phyloP scores from a whole-genome alignment of 1,139 yeast genomes.

The Taphrina betulina region DNA sequence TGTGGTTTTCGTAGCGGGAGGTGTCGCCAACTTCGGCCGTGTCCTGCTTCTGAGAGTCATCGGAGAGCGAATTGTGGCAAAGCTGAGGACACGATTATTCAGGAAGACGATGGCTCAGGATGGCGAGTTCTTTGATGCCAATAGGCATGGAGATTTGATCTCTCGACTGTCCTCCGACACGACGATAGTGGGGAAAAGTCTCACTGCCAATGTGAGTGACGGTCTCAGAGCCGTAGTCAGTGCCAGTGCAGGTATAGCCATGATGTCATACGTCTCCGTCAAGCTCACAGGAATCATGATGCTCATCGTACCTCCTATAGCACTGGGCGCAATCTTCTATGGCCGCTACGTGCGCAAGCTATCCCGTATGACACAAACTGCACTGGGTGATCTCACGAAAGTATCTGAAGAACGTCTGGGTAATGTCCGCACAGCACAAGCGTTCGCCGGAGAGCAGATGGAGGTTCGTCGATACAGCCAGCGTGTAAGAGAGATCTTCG shows the following conservation, averaged over 20 bases:
- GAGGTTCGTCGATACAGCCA: conserved; percentile 60
- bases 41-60: conserved; percentile 67
- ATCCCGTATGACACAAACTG: conserved; percentile 76
- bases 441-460: conserved; percentile 79
- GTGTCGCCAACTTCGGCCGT: conserved; percentile 77
- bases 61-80: conserved; percentile 84
- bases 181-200: conserved; percentile 78
- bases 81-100: conserved; percentile 74
- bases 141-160: conserved; percentile 89
- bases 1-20: conserved; percentile 64
- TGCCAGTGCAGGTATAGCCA: conserved; percentile 74
- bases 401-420: conserved; percentile 89
- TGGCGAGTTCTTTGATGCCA: conserved; percentile 86
- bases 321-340: conserved; percentile 50
- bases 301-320: conserved; percentile 75
- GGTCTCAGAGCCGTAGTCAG: conserved; percentile 79
- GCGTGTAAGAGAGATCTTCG: conserved; percentile 71
- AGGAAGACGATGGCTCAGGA: conserved; percentile 79
- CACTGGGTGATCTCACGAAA: conserved; percentile 80
- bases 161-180: conserved; percentile 87
- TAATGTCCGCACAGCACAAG: conserved; percentile 79
- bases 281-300: conserved; percentile 74
- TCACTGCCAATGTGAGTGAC: conserved; percentile 87
- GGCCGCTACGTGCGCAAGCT: conserved; percentile 76
- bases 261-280: conserved; percentile 88